Percentiles rank a stretch among this genome's conserved stretches.
Conservation (phyloP, 306 rosid species). For the Dalbergia cochinchinensis region DNA sequence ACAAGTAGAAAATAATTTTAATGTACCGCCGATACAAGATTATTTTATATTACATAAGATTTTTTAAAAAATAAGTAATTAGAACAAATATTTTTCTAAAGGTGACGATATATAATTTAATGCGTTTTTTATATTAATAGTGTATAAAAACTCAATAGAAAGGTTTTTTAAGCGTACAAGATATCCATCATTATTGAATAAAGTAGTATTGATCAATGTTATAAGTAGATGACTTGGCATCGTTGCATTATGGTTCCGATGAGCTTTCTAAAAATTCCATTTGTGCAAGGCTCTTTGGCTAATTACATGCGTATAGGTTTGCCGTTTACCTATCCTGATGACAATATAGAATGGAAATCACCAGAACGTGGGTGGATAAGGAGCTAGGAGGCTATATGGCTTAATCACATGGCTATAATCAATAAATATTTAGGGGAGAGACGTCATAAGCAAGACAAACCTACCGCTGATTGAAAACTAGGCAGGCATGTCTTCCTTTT, state of each 20-base stretch:
- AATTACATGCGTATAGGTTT: no score
- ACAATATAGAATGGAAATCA: not conserved
- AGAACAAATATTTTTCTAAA: no score
- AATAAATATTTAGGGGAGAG: not conserved
- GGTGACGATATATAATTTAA: no score
- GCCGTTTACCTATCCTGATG: not conserved
- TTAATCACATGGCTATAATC: not conserved
- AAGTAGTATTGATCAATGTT: not conserved
- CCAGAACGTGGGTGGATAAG: not conserved
- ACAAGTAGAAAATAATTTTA: no score
- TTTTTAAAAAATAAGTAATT: no score
- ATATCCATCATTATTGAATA: slow-evolving; percentile 1
- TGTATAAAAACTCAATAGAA: not conserved
- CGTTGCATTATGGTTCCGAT: not conserved
- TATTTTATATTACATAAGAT: no score
- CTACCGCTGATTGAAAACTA: slow-evolving; percentile 27
- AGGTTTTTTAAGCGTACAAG: no score
- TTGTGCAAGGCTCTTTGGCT: no score
- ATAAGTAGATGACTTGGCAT: not conserved
- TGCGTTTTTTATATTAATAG: no score
- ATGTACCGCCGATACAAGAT: no score
- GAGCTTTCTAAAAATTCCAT: not conserved
- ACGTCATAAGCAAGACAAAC: not conserved
- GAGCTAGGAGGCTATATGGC: not conserved
- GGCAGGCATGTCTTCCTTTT: slow-evolving; percentile 8